Base-by-base conservation (phyloP, 805 yeast species). In the Candida railenensis region DNA sequence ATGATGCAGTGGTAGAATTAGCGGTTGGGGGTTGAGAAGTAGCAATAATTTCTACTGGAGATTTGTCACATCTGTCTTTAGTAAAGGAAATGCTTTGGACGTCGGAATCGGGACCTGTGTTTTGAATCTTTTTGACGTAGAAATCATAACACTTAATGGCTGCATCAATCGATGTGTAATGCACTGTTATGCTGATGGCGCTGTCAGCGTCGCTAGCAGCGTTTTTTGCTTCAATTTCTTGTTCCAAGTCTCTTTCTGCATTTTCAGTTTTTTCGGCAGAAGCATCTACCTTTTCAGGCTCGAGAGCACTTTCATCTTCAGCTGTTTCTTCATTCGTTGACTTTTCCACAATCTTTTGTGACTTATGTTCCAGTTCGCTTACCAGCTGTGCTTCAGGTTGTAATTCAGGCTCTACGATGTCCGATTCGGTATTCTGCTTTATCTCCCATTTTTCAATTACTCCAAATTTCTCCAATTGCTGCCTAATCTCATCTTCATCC, bases 121-220 rank as follows among this genome's bases (percentile, higher is more conserved):
- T 40, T 32, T 61, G 59, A 25, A 65, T 53, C 34, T 55, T 50
- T 37, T 58, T 56, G 20, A 41, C 47, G 44, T 49, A 54, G 42
- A 63, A 67, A 53, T 76, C 76, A 42, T 67, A 73, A 39, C 73
- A 63, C 48, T 70, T 71, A 43, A 77, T 72, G 14, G 81, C 77
- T 8, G 74, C 53, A 40, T 74, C 74, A 30, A 77, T 74, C 22
- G 77, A 68, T 3, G 74, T 69, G 53, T 71, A 78, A 53, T 76
- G 73, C 22, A 68, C 37, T 33, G 14, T 12, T 32, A 39, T 15
- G 28, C 14, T 9, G 38, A 18, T 34, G 38, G 38, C 8, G 25
- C 18, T 38, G 14, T 20, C 22, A 1, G 20, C 16, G 9, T 30
- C n/a, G 3, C 40, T 37, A 9, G 19, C 18, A n/a, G 36, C 21